A percentile compares a stretch with the other conserved stretches of the same genome.
Evolutionary conservation across 768 basidiomycete species (phyloP).

Genomic region (Epithele typhae): DNA sequence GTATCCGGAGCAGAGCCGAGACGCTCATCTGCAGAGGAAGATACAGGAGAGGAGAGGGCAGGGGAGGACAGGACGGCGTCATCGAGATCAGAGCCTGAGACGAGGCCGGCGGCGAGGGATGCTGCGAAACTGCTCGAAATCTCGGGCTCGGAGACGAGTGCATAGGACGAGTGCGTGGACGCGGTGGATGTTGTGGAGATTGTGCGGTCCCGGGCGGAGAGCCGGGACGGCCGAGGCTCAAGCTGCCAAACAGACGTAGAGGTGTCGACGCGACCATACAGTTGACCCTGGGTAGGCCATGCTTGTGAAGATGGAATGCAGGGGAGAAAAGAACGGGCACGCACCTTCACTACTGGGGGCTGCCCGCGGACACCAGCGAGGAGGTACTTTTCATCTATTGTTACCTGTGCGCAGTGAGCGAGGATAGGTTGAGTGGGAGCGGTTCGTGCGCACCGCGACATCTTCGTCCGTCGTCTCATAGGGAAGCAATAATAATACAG

Average conservation of each 20-base stretch:
- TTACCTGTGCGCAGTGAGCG: constrained; percentile 45
- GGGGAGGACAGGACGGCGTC: constrained; percentile 53
- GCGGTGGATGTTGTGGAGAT: constrained; percentile 70
- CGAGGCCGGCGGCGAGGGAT: constrained; percentile 69
- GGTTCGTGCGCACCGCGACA: constrained; percentile 46
- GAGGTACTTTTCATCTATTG: constrained; percentile 66
- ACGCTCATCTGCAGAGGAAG: constrained; percentile 48
- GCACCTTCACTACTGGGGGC: constrained; percentile 68
- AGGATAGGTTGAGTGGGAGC: neutral
- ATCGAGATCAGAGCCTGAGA: constrained; percentile 57
- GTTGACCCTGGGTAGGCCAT: constrained; percentile 55
- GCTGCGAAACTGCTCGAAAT: constrained; percentile 83
- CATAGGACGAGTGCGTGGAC: constrained; percentile 78
- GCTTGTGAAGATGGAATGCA: too few species aligned
- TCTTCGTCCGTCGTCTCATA: constrained; percentile 69
- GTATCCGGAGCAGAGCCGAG: constrained; percentile 13
- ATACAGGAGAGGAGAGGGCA: constrained; percentile 56
- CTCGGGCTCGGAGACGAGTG: constrained; percentile 79
- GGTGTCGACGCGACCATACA: constrained; percentile 68
- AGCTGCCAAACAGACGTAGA: constrained; percentile 74
- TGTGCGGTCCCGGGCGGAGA: constrained; percentile 64
- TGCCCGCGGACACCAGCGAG: constrained; percentile 71
- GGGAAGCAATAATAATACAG: constrained; percentile 70
- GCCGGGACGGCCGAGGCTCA: constrained; percentile 55
- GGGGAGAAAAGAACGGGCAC: too few species aligned